Base-by-base conservation (phyloP, 2,329 filamentous ascomycete species). In the Scleromitrula shiraiana region DNA sequence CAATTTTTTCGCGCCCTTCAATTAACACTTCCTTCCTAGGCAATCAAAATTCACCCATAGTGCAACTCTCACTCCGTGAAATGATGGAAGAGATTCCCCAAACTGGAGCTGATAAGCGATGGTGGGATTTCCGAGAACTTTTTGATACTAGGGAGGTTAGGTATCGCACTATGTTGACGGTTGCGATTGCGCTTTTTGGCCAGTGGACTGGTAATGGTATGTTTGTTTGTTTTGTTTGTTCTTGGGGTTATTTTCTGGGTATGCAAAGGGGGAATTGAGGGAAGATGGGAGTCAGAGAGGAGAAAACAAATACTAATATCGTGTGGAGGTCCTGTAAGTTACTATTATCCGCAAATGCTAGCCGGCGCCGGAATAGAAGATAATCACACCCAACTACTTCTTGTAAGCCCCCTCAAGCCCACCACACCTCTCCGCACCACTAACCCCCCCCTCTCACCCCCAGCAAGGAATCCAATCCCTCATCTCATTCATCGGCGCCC, bases 321-420 rank as follows among this genome's bases (percentile, higher is more conserved):
- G n/a, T 10, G 7, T 4, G 7, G 6, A 43, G 41, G 45, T 9
- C 45, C 45, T 1, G 45, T 47, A 4, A 47, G 45, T 47, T 47
- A 62, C 41, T 61, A 60, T 40, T 36, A 62, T 14, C 56, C 55
- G 2, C 53, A 53, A 27, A 56, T 62, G 50, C 45, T 61, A 19
- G 41, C 50, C 9, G 50, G 46, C 15, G 47, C 59, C 10, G 61
- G 60, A 27, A 59, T 63, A 14, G 50, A 41, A 0, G 53, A 68
- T 1, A 64, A 72, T 50, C 66, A 71, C 53, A 71, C 63, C 10
- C 65, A 70, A 30, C 53, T 59, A 17, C 43, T 51, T 1, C 64
- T 75, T 10, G 37, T 47, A 26, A 33, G 37, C 7, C 2, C 2
- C 4, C 2, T 1, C n/a, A n/a, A n/a, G n/a, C n/a, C n/a, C n/a